A percentile compares a stretch with the other conserved stretches of the same genome.
Evolutionary conservation across 306 rosid genomes (phyloP).

Genomic region (Pterocarpus santalinus): DNA sequence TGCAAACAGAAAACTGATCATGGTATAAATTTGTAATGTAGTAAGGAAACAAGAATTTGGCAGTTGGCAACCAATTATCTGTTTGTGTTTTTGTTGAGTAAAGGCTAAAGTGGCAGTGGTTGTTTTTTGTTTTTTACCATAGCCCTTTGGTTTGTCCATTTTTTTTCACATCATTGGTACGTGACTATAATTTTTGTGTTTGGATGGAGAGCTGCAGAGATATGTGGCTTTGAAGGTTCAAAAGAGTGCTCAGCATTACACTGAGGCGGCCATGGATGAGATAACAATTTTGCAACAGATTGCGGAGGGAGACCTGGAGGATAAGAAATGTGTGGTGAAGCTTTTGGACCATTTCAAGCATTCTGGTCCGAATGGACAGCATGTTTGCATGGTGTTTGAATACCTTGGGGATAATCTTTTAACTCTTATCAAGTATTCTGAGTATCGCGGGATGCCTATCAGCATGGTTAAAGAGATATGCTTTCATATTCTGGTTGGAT

Average conservation of each 20-base stretch:
- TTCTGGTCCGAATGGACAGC: constrained; percentile 95
- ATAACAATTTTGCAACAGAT: constrained; percentile 90
- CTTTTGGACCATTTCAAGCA: constrained; percentile 97
- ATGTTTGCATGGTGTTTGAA: constrained; percentile 96
- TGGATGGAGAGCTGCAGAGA: constrained; percentile 61
- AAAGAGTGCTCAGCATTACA: constrained; percentile 98
- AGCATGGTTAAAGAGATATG: constrained; percentile 91
- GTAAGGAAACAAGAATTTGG: background rate
- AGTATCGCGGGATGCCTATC: constrained; percentile 86
- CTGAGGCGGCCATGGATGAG: constrained; percentile 98
- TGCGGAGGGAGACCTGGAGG: constrained; percentile 87
- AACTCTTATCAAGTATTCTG: constrained; percentile 85
- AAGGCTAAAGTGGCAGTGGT: background rate
- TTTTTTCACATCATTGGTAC: constrained; percentile 12
- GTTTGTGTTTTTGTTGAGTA: background rate
- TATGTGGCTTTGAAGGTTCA: constrained; percentile 96
- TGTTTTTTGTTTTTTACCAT: background rate
- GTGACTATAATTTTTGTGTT: constrained; percentile 24
- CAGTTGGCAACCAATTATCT: background rate
- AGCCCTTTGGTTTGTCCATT: background rate
- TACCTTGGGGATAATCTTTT: constrained; percentile 93
- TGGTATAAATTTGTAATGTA: background rate
- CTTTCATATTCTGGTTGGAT: constrained; percentile 83
- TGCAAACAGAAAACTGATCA: too few relatives aligned
- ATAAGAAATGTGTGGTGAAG: constrained; percentile 91